Base-by-base conservation (phyloP, 495 filamentous ascomycete genomes). In the Barbatosphaeria neglecta region DNA sequence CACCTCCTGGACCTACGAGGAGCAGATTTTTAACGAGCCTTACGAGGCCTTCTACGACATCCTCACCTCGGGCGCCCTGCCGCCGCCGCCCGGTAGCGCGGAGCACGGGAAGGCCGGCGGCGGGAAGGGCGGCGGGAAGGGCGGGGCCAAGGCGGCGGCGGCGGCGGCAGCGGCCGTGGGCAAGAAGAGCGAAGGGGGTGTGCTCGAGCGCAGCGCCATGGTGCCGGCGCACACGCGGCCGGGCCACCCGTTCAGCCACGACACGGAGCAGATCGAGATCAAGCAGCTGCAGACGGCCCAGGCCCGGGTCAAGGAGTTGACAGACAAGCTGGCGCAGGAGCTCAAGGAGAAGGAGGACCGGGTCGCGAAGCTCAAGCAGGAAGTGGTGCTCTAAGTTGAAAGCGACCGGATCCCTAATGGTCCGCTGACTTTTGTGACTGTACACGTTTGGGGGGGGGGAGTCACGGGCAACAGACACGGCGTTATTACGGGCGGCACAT, bases 1-100 rank as follows among this genome's bases (percentile, higher is more conserved):
- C 17, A 62, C 79, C 13, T 76, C 80, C 42, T 87, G 88, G 70
- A 74, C 76, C 23, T 87, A 94, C 56, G 92, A 98, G 62, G 87
- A 94, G 59, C 78, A 95, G 37, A 73, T 95, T 25, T 98, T 98
- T 72, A 95, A 94, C 63, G 92, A 97, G 70, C 92, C 92, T 0
- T 85, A 87, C 50, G 88, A 93, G 57, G 77, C 81, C 28, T 92
- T 95, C 61, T 90, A 85, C 61, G 84, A 92, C 22, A 61, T 87
- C 9, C 68, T 96, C 41, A 90, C 83, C 1, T 79, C 79, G 1
- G 82, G 83, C 20, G 65, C 74, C 17, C 49, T 63, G 22, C 64
- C 64, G 31, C 55, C 62, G 37, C 50, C 63, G 28, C 45, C 55
- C n/a, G 43, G 50, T 6, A 43, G 57, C 10, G 44, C 50, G 42